phyloP scores from a whole-genome alignment of 768 basidiomycete genomes.

The Punctularia strigosozonata region DNA sequence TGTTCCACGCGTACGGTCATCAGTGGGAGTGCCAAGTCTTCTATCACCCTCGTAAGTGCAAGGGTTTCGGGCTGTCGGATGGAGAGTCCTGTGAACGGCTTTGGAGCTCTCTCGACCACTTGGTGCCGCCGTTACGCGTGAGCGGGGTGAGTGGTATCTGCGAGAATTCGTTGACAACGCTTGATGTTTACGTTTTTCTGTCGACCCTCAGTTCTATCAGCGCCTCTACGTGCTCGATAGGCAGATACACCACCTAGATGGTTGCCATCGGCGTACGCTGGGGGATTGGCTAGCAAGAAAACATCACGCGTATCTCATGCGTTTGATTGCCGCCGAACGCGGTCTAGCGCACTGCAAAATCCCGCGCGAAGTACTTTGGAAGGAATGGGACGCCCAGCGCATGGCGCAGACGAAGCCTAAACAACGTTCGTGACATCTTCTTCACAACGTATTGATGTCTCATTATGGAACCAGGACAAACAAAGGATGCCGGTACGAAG shows the following conservation, averaged over 20 bases:
- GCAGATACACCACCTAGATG: conserved; percentile 12
- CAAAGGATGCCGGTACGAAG: neutral
- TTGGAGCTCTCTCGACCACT: conserved; percentile 18
- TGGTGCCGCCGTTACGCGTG: conserved; percentile 10
- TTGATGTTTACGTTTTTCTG: conserved; percentile 7
- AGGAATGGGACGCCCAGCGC: neutral
- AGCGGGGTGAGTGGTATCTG: conserved; percentile 10
- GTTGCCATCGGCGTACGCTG: conserved; percentile 6
- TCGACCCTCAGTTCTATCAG: conserved; percentile 13
- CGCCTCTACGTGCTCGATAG: conserved; percentile 15
- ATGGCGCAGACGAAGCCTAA: neutral
- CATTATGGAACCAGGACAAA: neutral
- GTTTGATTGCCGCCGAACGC: neutral
- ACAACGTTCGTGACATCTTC: neutral
- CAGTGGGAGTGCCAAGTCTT: conserved; percentile 23
- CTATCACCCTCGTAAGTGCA: conserved; percentile 19
- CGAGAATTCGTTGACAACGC: neutral
- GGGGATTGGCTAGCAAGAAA: conserved; percentile 9
- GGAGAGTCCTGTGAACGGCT: conserved; percentile 22
- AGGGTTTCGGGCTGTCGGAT: conserved; percentile 21
- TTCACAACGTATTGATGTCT: neutral
- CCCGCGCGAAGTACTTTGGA: neutral
- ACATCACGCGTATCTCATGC: neutral
- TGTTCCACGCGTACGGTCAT: conserved; percentile 25
- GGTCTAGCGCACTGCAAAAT: neutral